Base-by-base conservation (phyloP, 371 early-diverging fungal species). In the Lichtheimia corymbifera region DNA sequence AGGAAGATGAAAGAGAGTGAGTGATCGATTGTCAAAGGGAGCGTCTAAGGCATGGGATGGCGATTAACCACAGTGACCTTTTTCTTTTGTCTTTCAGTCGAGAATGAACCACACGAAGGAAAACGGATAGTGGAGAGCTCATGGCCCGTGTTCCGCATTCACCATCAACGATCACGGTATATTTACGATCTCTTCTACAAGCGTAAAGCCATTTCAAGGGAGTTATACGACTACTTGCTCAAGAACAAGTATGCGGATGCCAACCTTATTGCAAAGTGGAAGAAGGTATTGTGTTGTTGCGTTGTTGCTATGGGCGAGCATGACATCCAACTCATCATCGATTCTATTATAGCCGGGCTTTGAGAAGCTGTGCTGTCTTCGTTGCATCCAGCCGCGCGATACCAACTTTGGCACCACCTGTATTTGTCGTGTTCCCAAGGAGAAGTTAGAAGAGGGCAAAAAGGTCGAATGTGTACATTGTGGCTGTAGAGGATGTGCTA, bases 351-450 rank as follows among this genome's bases (percentile, higher is more conserved):
- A 94, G 91, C 86, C 88, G 55, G 99, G 99, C 20, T 99, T 94
- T 73, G 99, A 99, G 71, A 94, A 95, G 64, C 83, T 99, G 52
- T 99, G 99, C 74, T 99, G 99, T 72, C 70, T 98, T 59, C 83
- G 95, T 53, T 99, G 99, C 73, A 93, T 99, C 53, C 99, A 99
- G 66, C 91, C 97, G 42, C 88, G 88, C 62, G 99, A 99, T 69
- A 98, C 97, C 28, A 98, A 97, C 74, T 95, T 93, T 80, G 98
- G 97, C 24, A 98, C 97, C 7, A 91, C 96, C 9, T 99, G 99
- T 75, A 91, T 97, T 9, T 99, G 99, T 83, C 89, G 99, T 60
- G 98, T 99, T 25, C 99, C 99, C 6, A 91, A 90, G 70, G 86
- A 82, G 50, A 95, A 93, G 64, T 72, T 97, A 51, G 91, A 93